A percentile compares a stretch with the other conserved stretches of the same genome.
Conservation (phyloP, 306 rosid genomes). For the Canavalia gladiata region DNA sequence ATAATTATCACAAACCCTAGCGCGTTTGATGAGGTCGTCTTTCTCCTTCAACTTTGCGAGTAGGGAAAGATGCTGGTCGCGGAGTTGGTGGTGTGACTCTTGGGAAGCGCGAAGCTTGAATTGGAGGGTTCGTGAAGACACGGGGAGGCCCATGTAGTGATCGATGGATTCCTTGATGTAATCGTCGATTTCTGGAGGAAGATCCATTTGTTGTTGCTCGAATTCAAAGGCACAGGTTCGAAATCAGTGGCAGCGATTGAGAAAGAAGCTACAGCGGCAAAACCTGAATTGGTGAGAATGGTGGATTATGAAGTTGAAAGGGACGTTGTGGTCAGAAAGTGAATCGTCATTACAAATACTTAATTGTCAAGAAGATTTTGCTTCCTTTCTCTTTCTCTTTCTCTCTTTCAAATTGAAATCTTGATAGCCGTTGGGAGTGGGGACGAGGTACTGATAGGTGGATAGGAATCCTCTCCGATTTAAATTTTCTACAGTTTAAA, state of each 20-base stretch:
- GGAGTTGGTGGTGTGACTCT: slow-evolving; percentile 64
- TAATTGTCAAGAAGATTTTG: neutral
- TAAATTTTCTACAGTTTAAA: too few relatives aligned
- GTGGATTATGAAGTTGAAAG: neutral
- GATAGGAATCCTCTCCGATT: too few relatives aligned
- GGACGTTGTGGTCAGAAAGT: neutral
- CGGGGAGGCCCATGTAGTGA: slow-evolving; percentile 68
- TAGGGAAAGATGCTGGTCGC: slow-evolving; percentile 47
- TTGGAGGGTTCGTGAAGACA: slow-evolving; percentile 63
- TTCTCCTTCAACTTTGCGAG: slow-evolving; percentile 67
- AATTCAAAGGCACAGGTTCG: slow-evolving; percentile 7
- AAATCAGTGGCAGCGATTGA: neutral
- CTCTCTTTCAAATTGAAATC: neutral
- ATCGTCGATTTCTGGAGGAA: slow-evolving; percentile 67
- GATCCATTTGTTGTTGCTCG: slow-evolving; percentile 59
- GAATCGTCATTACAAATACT: neutral
- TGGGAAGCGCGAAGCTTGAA: slow-evolving; percentile 70
- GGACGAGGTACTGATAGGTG: too few relatives aligned
- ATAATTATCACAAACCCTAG: slow-evolving; percentile 58
- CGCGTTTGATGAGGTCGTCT: slow-evolving; percentile 63
- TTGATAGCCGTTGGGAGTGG: slow-evolving; percentile 10
- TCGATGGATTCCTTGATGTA: slow-evolving; percentile 79
- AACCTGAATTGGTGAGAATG: neutral
- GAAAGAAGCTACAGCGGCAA: neutral
- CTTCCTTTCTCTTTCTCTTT: neutral